A percentile compares a stretch with the other conserved stretches of the same genome.
These are phyloP conservation scores for Spathaspora arborariae DNA, from an alignment of 805 yeast genomes.

Conservation along the genomic window DNA sequence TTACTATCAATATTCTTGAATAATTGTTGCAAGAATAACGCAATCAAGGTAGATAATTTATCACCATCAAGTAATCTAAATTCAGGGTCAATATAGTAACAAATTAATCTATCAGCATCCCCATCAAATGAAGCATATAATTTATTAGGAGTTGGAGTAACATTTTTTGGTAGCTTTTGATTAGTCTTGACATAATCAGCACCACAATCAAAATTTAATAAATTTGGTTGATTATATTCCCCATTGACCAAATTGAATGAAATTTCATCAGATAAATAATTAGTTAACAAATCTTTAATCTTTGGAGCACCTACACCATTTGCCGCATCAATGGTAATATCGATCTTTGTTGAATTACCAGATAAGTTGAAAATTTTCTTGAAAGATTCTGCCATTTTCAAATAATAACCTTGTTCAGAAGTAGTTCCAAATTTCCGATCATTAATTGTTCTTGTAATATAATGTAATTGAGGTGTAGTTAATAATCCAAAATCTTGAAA, in stretches of 20 bases:
- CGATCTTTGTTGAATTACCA: conserved; percentile 21
- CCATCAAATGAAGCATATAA: conserved; percentile 90
- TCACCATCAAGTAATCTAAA: conserved; percentile 85
- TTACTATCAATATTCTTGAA: conserved; percentile 45
- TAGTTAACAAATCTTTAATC: conserved; percentile 44
- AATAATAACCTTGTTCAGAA: conserved; percentile 65
- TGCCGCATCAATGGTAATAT: conserved; percentile 80
- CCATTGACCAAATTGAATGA: conserved; percentile 49
- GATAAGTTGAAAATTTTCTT: conserved; percentile 35
- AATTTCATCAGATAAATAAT: conserved; percentile 38
- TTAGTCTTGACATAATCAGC: conserved; percentile 94
- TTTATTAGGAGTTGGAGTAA: conserved; percentile 41
- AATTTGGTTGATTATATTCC: conserved; percentile 47
- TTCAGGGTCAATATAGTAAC: conserved; percentile 51
- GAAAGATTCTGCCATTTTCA: conserved; percentile 56
- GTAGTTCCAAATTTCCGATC: conserved; percentile 61
- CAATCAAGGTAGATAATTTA: conserved; percentile 82
- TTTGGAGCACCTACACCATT: conserved; percentile 96
- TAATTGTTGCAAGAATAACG: conserved; percentile 56
- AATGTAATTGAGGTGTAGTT: conserved; percentile 95
- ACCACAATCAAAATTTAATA: conserved; percentile 79
- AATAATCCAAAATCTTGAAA: conserved; percentile 60
- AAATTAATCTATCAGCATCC: conserved; percentile 93
- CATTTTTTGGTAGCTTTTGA: conserved; percentile 69
- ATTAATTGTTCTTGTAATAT: conserved; percentile 70